Evolutionary conservation across 352 stramenopile genomes (phyloP).

Genomic region (Pythium aquatile): DNA sequence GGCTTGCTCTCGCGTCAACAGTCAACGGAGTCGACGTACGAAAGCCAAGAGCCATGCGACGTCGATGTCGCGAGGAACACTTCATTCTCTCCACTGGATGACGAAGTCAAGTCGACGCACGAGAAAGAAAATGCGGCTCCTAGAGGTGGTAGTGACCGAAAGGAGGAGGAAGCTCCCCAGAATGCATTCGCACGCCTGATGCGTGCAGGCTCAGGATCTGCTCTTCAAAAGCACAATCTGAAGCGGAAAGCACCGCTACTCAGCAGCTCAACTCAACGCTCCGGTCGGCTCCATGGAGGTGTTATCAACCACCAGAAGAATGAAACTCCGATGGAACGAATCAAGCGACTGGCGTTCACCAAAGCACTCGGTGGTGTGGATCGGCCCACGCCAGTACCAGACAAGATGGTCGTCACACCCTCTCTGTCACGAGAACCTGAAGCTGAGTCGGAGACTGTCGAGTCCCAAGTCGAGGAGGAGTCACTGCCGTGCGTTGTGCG

Average conservation of each 20-base stretch:
- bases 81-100: constrained; percentile 47
- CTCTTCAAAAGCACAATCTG: constrained; percentile 45
- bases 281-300: background rate
- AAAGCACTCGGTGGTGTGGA: background rate
- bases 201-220: constrained; percentile 45
- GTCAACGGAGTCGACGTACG: constrained; percentile 28
- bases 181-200: constrained; percentile 87
- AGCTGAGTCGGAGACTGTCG: background rate
- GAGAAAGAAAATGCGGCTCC: constrained; percentile 51
- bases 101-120: constrained; percentile 26
- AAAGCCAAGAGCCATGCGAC: constrained; percentile 54
- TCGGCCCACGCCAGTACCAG: background rate
- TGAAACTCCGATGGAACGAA: constrained; percentile 15
- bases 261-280: constrained; percentile 20
- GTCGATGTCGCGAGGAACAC: constrained; percentile 51
- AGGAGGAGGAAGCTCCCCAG: constrained; percentile 33
- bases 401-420: background rate
- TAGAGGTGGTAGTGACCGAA: background rate
- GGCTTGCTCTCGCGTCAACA: constrained; percentile 4
- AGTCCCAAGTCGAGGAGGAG: background rate
- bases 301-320: constrained; percentile 1
- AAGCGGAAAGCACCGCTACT: constrained; percentile 46
- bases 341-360: constrained; percentile 21
- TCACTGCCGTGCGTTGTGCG: background rate
- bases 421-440: background rate